Evolutionary conservation across 2,329 filamentous ascomycete genomes (phyloP).

Genomic region (Cyanodermella asteris): DNA sequence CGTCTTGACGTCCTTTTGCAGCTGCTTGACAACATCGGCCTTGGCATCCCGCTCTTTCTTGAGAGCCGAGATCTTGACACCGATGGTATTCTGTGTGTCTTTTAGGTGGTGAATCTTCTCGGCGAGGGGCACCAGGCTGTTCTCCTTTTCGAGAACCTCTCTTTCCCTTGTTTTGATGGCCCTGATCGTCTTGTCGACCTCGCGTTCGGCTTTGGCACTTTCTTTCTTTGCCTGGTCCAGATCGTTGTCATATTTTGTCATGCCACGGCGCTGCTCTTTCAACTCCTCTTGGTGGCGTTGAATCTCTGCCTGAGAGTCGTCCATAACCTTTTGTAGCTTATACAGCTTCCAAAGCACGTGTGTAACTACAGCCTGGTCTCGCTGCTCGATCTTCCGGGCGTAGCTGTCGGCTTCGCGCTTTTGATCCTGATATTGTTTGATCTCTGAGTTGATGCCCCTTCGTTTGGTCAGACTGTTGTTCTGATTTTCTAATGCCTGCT

Average conservation of each 20-base stretch:
- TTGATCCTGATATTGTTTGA: conserved; percentile 93
- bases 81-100: conserved; percentile 50
- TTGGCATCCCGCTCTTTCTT: conserved; percentile 58
- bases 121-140: conserved; percentile 67
- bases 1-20: conserved; percentile 56
- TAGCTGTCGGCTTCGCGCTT: conserved; percentile 91
- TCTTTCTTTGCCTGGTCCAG: conserved; percentile 66
- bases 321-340: conserved; percentile 82
- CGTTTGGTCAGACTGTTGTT: conserved; percentile 73
- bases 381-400: conserved; percentile 71
- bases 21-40: conserved; percentile 42
- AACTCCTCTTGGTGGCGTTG: conserved; percentile 85
- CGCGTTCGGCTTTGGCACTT: conserved; percentile 54
- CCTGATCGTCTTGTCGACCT: conserved; percentile 63
- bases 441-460: conserved; percentile 88
- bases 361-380: conserved; percentile 74
- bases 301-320: conserved; percentile 75
- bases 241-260: conserved; percentile 60
- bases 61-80: conserved; percentile 47
- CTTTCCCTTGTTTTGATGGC: conserved; percentile 70
- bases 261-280: conserved; percentile 72
- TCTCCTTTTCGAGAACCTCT: conserved; percentile 68
- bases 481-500: conserved; percentile 73
- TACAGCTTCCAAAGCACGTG: conserved; percentile 95
- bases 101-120: too few species aligned